A percentile compares a stretch with the other conserved stretches of the same genome.
Conservation (phyloP, 1,284 basidiomycete species). For the Naganishia albida region DNA sequence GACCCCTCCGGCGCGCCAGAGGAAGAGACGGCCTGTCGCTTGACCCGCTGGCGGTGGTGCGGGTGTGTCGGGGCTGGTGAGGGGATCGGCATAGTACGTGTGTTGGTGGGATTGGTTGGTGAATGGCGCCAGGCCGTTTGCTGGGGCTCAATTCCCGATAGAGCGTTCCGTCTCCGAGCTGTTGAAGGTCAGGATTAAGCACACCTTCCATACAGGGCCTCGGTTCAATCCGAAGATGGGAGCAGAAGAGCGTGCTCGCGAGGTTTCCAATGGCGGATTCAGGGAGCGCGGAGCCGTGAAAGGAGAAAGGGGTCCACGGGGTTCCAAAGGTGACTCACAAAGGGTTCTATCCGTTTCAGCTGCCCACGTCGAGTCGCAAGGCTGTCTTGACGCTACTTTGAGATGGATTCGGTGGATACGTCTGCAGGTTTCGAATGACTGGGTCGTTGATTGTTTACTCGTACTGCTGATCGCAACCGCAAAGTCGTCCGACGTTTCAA, state of each 20-base stretch:
- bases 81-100: neutral
- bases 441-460: neutral
- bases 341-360: neutral
- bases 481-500: neutral
- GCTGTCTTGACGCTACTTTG: no score
- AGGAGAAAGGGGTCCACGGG: neutral
- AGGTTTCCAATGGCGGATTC: no score
- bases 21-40: slow-evolving; percentile 7
- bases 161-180: no score
- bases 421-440: no score
- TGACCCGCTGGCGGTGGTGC: neutral
- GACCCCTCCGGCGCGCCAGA: neutral
- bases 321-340: neutral
- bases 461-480: neutral
- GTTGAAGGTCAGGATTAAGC: neutral
- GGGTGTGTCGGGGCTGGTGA: neutral
- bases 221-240: neutral
- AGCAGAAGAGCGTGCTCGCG: neutral
- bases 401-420: no score
- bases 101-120: neutral
- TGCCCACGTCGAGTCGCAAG: no score
- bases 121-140: no score
- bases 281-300: neutral
- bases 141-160: no score
- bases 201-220: neutral